Evolutionary conservation across 192 early-diverging fungal genomes (phyloP).

Genomic region (Phycomyces blakesleeanus): DNA sequence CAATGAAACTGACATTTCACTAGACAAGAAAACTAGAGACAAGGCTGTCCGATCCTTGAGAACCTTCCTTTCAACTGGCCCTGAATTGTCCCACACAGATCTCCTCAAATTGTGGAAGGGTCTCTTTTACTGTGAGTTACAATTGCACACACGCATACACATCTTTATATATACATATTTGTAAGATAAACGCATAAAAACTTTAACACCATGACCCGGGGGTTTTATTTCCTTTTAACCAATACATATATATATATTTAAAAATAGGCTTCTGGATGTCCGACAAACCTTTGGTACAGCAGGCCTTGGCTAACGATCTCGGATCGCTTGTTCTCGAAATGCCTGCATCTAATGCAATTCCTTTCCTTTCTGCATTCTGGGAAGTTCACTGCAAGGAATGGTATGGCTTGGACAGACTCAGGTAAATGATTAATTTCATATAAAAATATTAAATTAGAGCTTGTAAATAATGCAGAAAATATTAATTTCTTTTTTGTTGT

Average conservation of each 20-base stretch:
- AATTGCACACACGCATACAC: neutral
- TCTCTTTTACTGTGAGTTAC: conserved; percentile 80
- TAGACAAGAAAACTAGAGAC: conserved; percentile 74
- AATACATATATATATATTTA: no score
- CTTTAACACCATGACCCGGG: no score
- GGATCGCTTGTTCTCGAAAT: conserved; percentile 54
- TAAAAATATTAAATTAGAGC: no score
- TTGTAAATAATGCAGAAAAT: no score
- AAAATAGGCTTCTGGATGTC: conserved; percentile 90
- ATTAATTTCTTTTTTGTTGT: no score
- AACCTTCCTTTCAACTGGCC: conserved; percentile 51
- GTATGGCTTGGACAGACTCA: conserved; percentile 73
- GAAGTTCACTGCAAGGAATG: conserved; percentile 64
- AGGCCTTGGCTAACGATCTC: conserved; percentile 80
- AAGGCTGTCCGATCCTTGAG: conserved; percentile 61
- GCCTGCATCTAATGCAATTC: conserved; percentile 42
- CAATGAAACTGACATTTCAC: neutral
- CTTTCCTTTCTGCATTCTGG: conserved; percentile 66
- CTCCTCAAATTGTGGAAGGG: conserved; percentile 89
- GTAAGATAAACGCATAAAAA: no score
- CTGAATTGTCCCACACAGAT: conserved; percentile 55
- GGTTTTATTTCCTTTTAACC: no score
- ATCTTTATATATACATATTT: no score
- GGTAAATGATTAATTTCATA: no score
- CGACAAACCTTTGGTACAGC: conserved; percentile 90